These are phyloP conservation scores for Gloeopeniophorella convolvens DNA, from an alignment of 768 basidiomycete species.

Conservation along the genomic window DNA sequence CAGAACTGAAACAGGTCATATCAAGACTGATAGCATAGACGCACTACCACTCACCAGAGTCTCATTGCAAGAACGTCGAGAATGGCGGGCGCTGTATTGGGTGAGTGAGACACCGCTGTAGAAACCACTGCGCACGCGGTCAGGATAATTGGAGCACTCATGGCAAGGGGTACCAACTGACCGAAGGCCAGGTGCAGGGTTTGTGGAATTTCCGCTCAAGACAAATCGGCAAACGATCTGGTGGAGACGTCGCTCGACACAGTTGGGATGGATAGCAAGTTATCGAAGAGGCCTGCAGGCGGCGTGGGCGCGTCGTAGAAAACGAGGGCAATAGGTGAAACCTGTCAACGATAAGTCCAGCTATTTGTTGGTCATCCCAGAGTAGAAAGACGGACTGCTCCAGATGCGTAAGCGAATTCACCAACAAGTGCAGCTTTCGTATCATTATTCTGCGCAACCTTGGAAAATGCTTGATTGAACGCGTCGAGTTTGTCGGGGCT, in stretches of 20 bases:
- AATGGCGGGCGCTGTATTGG: constrained; percentile 28
- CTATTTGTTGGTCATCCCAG: constrained; percentile 24
- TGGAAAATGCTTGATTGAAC: neutral
- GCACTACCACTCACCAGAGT: constrained; percentile 26
- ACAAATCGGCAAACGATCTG: constrained; percentile 34
- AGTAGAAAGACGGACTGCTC: constrained; percentile 32
- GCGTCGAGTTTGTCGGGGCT: neutral
- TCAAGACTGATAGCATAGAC: neutral
- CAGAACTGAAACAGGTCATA: constrained; percentile 33
- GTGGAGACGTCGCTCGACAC: constrained; percentile 31
- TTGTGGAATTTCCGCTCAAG: constrained; percentile 25
- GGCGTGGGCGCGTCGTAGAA: constrained; percentile 50
- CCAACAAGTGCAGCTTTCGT: neutral
- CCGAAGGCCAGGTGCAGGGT: constrained; percentile 25
- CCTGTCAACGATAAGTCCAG: constrained; percentile 27
- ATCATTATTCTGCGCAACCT: neutral
- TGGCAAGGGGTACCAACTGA: neutral
- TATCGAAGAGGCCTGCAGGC: constrained; percentile 42
- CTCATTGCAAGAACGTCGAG: constrained; percentile 38
- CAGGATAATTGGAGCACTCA: neutral
- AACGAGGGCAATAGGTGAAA: constrained; percentile 17
- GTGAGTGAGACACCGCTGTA: constrained; percentile 32
- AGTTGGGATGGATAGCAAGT: constrained; percentile 35
- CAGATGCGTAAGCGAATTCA: neutral
- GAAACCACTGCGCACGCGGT: constrained; percentile 20